phyloP scores from a whole-genome alignment of 2,329 filamentous ascomycete species.

The Ophiosphaerella narmari region DNA sequence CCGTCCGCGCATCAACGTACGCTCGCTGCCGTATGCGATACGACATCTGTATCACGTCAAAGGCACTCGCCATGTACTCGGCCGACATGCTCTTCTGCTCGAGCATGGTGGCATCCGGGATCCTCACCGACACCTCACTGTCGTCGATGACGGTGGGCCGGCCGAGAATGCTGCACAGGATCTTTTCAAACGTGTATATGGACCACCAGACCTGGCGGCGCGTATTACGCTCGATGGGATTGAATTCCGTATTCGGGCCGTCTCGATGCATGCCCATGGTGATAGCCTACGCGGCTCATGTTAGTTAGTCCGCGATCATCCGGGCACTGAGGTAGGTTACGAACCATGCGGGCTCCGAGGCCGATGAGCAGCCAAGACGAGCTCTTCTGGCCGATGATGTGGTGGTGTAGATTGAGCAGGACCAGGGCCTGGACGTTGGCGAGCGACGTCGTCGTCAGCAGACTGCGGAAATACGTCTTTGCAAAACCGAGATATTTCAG shows the following conservation, averaged over 20 bases:
- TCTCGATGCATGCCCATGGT: conserved; percentile 53
- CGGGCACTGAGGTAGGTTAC: neutral
- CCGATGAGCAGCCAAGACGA: conserved; percentile 50
- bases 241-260: conserved; percentile 45
- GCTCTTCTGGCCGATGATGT: conserved; percentile 50
- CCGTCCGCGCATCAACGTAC: conserved; percentile 25
- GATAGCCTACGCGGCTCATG: conserved; percentile 34
- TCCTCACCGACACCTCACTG: conserved; percentile 23
- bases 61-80: conserved; percentile 14
- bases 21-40: conserved; percentile 28
- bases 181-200: conserved; percentile 32
- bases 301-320: too few species aligned
- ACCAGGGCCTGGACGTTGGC: conserved; percentile 51
- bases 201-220: conserved; percentile 34
- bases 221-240: conserved; percentile 35
- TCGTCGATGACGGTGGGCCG: conserved; percentile 34
- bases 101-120: conserved; percentile 23
- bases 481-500: conserved; percentile 34
- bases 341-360: conserved; percentile 47
- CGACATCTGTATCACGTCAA: conserved; percentile 19
- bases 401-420: conserved; percentile 49
- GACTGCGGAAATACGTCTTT: conserved; percentile 42
- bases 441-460: conserved; percentile 46
- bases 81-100: conserved; percentile 22
- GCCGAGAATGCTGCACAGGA: conserved; percentile 30